Evolutionary conservation across 176 grass and related monocot genomes (phyloP).

Genomic region (Elaeis guineensis): DNA sequence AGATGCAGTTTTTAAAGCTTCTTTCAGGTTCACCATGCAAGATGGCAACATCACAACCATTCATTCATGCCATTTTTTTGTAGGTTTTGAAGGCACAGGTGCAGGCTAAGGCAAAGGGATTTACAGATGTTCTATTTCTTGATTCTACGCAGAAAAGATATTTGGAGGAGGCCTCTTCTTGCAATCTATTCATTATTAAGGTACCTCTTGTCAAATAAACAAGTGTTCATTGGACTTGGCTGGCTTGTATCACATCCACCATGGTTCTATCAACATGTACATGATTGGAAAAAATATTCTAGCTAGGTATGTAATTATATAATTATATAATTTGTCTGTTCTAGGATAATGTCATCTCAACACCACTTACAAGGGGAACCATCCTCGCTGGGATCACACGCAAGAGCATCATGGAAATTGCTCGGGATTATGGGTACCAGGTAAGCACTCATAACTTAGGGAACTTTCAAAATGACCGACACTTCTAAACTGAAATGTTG

Average conservation of each 20-base stretch:
- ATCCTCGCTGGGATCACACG: slow-evolving; percentile 89
- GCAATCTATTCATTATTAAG: slow-evolving; percentile 90
- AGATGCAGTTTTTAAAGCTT: too few species aligned
- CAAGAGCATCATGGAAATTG: slow-evolving; percentile 84
- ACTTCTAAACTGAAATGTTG: too few species aligned
- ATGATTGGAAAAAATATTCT: too few species aligned
- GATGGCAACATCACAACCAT: too few species aligned
- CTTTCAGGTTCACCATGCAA: too few species aligned
- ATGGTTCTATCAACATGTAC: too few species aligned
- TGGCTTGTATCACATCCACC: too few species aligned
- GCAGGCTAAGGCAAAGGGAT: slow-evolving; percentile 62
- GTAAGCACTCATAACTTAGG: slow-evolving; percentile 12
- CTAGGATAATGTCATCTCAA: slow-evolving; percentile 42
- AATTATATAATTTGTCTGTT: too few species aligned
- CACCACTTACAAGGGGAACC: slow-evolving; percentile 56
- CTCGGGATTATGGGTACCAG: slow-evolving; percentile 51
- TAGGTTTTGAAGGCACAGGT: slow-evolving; percentile 72
- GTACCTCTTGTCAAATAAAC: neutral
- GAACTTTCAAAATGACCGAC: too few species aligned
- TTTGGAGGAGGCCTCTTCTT: slow-evolving; percentile 82
- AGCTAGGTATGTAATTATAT: too few species aligned
- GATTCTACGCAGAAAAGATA: slow-evolving; percentile 71
- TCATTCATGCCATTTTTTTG: neutral
- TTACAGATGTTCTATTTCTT: slow-evolving; percentile 85
- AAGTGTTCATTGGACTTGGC: too few species aligned